Evolutionary conservation across 1,139 yeast species (phyloP), one percentile per base, ranked within the genome.

Genomic region (Taiozyma sp.): DNA sequence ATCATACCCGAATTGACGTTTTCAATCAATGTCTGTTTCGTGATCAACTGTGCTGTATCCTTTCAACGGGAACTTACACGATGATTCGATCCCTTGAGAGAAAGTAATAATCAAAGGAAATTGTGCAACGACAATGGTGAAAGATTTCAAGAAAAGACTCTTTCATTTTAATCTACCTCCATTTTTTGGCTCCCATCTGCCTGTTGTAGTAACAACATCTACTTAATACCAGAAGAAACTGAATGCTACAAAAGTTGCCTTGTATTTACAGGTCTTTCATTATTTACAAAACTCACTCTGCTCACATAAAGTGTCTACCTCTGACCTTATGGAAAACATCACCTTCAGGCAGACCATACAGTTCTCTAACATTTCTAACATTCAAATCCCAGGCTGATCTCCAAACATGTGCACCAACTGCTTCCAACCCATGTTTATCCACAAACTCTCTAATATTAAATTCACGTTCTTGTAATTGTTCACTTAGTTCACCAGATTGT

Each of bases 371-470:
- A 4, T 66, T 69, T 44, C 78, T 79, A 44, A 89, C 87, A 61
- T 86, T 80, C 63, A 90, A 75, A 69, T 93, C 99, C 80, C 85
- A 93, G 44, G 70, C 73, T 61, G 87, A 84, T 76, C 99, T 83
- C 96, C 96, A 93, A 47, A 90, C 78, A 67, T 89, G 96, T 2
- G 96, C 97, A 30, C 99, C 98, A 45, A 92, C 82, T 1, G 98
- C 82, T 28, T 74, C 72, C 60, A 93, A 76, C 2, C 74, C 67
- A 65, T 87, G 66, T 9, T 69, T 57, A 7, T 71, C 73, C 14
- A 77, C 88, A 67, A 90, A 91, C 8, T 65, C 60, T 65, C 98
- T 81, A 55, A 93, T 84, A 62, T 90, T 81, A 64, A 93, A 93
- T 48, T 71, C 64, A 57, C 83, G 70, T 32, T 63, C 56, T 10